phyloP scores from a whole-genome alignment of 371 early-diverging fungal genomes.

The Mortierella sp. region DNA sequence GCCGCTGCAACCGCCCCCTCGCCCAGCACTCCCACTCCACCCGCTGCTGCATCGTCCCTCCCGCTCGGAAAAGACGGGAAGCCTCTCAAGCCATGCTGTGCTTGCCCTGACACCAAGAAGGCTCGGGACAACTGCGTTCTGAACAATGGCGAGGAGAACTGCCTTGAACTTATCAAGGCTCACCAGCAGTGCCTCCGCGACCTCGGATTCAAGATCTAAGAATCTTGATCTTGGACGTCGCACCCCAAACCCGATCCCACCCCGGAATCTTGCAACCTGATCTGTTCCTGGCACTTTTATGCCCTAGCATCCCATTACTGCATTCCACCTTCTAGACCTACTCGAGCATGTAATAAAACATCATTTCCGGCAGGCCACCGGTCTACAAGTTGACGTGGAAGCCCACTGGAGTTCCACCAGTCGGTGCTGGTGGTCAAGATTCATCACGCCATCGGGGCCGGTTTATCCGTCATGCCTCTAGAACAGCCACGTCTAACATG shows the following conservation, averaged over 20 bases:
- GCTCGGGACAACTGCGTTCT: slow-evolving; percentile 92
- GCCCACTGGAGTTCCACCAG: too few species aligned
- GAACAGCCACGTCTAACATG: background rate
- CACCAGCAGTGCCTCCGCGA: slow-evolving; percentile 93
- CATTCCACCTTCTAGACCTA: background rate
- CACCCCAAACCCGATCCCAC: too few species aligned
- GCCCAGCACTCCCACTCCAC: slow-evolving; percentile 5
- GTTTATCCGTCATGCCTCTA: slow-evolving; percentile 8
- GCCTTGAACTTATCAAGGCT: slow-evolving; percentile 87
- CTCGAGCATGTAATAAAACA: background rate
- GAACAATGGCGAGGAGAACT: slow-evolving; percentile 87
- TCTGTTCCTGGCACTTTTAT: too few species aligned
- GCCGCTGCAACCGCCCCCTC: background rate
- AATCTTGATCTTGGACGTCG: too few species aligned
- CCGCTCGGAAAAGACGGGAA: slow-evolving; percentile 64
- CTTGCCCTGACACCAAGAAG: slow-evolving; percentile 95
- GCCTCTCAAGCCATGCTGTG: slow-evolving; percentile 94
- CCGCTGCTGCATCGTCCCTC: slow-evolving; percentile 22
- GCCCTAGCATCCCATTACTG: background rate
- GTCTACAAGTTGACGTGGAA: too few species aligned
- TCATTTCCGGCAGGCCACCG: too few species aligned
- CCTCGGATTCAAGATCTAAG: slow-evolving; percentile 92
- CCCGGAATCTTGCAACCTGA: too few species aligned
- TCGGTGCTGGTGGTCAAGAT: background rate
- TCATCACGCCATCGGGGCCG: slow-evolving; percentile 8